These are phyloP conservation scores for Pyrus bretschneideri DNA, from an alignment of 306 rosid species.

Conservation along the genomic window DNA sequence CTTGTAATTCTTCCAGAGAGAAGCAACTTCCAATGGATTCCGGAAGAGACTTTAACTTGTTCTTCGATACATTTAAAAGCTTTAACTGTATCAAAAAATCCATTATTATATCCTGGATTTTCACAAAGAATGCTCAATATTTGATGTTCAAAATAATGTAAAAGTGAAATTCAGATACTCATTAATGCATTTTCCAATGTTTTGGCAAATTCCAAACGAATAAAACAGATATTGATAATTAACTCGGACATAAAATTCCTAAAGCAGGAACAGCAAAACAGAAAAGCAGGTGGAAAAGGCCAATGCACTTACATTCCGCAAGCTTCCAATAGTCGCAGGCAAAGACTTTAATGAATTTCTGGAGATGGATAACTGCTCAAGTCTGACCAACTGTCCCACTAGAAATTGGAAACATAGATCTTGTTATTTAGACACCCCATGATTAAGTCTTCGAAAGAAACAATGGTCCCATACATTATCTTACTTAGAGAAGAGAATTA, in stretches of 20 bases:
- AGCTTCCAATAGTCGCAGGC: constrained; percentile 90
- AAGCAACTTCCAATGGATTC: constrained; percentile 92
- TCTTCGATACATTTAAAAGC: constrained; percentile 53
- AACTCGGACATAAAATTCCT: neutral
- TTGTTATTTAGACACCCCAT: constrained; percentile 12
- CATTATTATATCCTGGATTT: constrained; percentile 16
- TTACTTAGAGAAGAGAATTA: constrained; percentile 56
- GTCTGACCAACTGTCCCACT: constrained; percentile 96
- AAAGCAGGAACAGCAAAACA: neutral
- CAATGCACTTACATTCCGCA: constrained; percentile 69
- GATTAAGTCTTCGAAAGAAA: neutral
- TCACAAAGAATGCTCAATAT: constrained; percentile 12
- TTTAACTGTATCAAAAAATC: constrained; percentile 54
- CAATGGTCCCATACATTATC: constrained; percentile 1
- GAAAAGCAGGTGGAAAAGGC: constrained; percentile 7
- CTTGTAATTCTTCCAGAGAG: constrained; percentile 94
- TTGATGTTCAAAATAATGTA: neutral
- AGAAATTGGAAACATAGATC: constrained; percentile 18
- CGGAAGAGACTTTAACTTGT: constrained; percentile 75
- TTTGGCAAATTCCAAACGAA: neutral
- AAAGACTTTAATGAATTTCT: constrained; percentile 33
- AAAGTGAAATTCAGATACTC: neutral
- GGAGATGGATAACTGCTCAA: constrained; percentile 74
- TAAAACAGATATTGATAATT: neutral
- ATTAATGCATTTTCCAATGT: neutral